phyloP scores from a whole-genome alignment of 805 yeast species.

The Yarrowia phangngaensis region DNA sequence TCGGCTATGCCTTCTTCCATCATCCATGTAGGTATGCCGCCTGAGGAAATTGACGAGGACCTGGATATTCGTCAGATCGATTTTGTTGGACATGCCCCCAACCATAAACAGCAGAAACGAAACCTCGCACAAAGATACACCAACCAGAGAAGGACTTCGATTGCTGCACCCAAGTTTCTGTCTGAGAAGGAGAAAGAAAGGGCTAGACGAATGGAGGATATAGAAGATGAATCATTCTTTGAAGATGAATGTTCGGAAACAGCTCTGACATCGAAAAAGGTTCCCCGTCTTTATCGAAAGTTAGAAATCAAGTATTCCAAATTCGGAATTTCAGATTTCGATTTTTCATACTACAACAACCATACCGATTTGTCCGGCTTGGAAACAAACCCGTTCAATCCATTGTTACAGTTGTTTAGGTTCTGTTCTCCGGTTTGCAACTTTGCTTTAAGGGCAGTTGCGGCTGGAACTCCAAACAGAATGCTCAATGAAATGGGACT shows the following conservation, averaged over 20 bases:
- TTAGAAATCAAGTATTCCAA: constrained; percentile 76
- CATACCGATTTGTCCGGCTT: constrained; percentile 68
- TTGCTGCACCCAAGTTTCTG: constrained; percentile 49
- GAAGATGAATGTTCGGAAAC: constrained; percentile 16
- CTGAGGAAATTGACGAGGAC: constrained; percentile 51
- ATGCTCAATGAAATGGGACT: constrained; percentile 80
- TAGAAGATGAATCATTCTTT: constrained; percentile 30
- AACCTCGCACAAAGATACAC: constrained; percentile 42
- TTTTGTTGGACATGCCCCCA: constrained; percentile 47
- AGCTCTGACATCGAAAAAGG: constrained; percentile 38
- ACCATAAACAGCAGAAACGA: constrained; percentile 57
- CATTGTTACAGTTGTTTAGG: constrained; percentile 74
- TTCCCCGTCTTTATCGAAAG: constrained; percentile 73
- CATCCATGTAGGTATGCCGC: constrained; percentile 61
- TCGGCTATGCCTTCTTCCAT: constrained; percentile 48
- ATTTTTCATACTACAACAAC: constrained; percentile 76
- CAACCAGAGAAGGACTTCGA: constrained; percentile 36
- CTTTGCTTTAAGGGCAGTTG: constrained; percentile 53
- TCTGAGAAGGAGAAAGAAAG: constrained; percentile 49
- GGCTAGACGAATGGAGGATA: constrained; percentile 35
- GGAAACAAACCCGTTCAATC: constrained; percentile 82
- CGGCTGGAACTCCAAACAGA: constrained; percentile 43
- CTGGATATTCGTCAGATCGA: constrained; percentile 42
- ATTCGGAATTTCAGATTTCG: constrained; percentile 93
- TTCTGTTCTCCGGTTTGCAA: constrained; percentile 73